phyloP scores from a whole-genome alignment of 306 rosid genomes.

The Trifolium dubium region DNA sequence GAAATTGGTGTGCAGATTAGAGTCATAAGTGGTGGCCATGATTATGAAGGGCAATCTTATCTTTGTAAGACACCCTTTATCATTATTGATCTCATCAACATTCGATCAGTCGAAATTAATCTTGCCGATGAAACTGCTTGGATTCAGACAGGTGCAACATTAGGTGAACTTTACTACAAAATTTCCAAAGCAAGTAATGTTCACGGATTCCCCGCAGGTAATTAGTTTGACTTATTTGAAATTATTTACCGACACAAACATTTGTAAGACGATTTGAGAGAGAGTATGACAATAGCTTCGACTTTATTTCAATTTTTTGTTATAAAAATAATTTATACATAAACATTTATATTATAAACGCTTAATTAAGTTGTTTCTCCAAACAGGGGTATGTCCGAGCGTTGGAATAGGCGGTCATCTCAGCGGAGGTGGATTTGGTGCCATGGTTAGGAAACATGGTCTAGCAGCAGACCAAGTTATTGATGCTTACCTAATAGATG shows the following conservation, averaged over 20 bases:
- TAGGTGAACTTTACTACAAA: slow-evolving; percentile 62
- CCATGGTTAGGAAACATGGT: slow-evolving; percentile 58
- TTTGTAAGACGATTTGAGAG: not conserved
- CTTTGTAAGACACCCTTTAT: slow-evolving; percentile 45
- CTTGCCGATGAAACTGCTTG: slow-evolving; percentile 58
- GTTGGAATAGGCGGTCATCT: slow-evolving; percentile 66
- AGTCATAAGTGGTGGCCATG: slow-evolving; percentile 63
- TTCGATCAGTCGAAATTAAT: slow-evolving; percentile 39
- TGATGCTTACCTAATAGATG: slow-evolving; percentile 61
- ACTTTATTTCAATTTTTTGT: not conserved
- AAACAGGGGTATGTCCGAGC: slow-evolving; percentile 54
- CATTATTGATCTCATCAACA: slow-evolving; percentile 51
- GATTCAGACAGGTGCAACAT: slow-evolving; percentile 63
- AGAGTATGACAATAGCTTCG: not conserved
- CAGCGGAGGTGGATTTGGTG: slow-evolving; percentile 60
- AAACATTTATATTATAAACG: not conserved
- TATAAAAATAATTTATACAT: not conserved
- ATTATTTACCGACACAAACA: not conserved
- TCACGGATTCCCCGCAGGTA: slow-evolving; percentile 54
- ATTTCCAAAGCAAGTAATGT: slow-evolving; percentile 48
- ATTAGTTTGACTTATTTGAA: not conserved
- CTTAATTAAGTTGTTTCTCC: not conserved
- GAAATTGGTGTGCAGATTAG: slow-evolving; percentile 49
- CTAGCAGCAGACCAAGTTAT: slow-evolving; percentile 57
- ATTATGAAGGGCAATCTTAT: slow-evolving; percentile 62